Evolutionary conservation across 2,329 filamentous ascomycete species (phyloP).

Genomic region (Emmonsia crescens): DNA sequence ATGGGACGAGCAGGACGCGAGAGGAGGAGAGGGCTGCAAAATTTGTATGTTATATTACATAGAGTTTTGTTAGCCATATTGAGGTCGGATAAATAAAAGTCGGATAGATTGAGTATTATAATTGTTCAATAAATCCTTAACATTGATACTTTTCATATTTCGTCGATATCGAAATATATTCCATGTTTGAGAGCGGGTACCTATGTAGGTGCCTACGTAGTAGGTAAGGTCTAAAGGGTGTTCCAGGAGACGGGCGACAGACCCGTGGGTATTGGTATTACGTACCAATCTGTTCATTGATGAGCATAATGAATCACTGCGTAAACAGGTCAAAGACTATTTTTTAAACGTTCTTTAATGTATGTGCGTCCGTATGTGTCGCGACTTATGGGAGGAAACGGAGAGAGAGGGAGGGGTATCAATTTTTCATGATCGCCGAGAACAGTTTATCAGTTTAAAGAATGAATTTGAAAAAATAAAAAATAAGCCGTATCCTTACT

Average conservation of each 20-base stretch:
- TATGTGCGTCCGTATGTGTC: neutral
- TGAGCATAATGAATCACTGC: constrained; percentile 17
- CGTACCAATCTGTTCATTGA: constrained; percentile 24
- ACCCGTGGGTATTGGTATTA: neutral
- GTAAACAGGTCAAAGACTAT: too few relatives aligned
- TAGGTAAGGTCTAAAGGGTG: neutral
- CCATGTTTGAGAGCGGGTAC: neutral
- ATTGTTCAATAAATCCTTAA: neutral
- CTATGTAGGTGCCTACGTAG: too few relatives aligned
- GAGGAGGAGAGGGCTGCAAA: constrained; percentile 57
- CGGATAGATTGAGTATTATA: neutral
- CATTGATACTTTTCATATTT: neutral
- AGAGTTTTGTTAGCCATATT: neutral
- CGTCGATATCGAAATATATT: neutral
- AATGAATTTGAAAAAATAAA: too few relatives aligned
- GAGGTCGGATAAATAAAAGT: neutral
- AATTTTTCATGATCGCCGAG: neutral
- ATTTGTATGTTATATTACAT: neutral
- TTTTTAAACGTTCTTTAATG: neutral
- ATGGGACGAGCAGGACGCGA: constrained; percentile 67
- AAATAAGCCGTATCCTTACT: too few relatives aligned
- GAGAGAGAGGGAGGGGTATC: too few relatives aligned
- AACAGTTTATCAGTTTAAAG: neutral
- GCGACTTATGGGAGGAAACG: neutral
- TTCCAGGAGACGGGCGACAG: neutral